Evolutionary conservation across 768 basidiomycete species (phyloP).

Genomic region (Xerocomus brunneocitrinus): DNA sequence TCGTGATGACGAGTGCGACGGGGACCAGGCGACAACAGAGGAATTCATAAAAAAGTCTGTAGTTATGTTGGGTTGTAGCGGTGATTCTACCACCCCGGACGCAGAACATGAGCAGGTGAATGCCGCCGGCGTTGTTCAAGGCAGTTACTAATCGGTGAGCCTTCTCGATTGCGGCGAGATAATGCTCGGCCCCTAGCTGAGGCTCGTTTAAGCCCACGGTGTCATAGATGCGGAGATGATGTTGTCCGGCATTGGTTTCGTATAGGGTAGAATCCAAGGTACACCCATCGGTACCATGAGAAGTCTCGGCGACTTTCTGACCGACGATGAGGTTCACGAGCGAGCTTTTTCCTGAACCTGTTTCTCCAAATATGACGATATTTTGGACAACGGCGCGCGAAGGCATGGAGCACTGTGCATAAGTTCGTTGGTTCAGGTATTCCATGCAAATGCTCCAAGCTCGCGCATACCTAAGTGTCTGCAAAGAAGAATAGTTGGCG

Average conservation of each 20-base stretch:
- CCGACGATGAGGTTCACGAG: conserved; percentile 40
- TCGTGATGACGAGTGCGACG: conserved; percentile 36
- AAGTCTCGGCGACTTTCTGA: conserved; percentile 26
- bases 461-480: conserved; percentile 9
- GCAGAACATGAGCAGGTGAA: conserved; percentile 38
- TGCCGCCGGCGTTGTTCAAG: conserved; percentile 27
- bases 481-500: background rate
- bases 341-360: conserved; percentile 39
- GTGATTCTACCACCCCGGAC: conserved; percentile 36
- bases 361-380: conserved; percentile 31
- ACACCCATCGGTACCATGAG: conserved; percentile 32
- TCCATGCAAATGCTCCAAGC: background rate
- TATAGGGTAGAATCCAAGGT: conserved; percentile 31
- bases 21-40: conserved; percentile 38
- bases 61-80: conserved; percentile 33
- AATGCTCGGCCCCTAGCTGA: conserved; percentile 18
- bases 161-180: conserved; percentile 26
- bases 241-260: conserved; percentile 12
- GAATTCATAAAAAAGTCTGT: conserved; percentile 35
- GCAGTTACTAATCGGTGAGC: conserved; percentile 30
- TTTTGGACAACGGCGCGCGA: conserved; percentile 17
- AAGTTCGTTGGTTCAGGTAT: conserved; percentile 4
- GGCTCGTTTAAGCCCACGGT: conserved; percentile 31
- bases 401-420: conserved; percentile 13
- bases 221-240: conserved; percentile 26